Conservation (phyloP, 2,329 filamentous ascomycete genomes). For the Pseudogymnoascus sp. region DNA sequence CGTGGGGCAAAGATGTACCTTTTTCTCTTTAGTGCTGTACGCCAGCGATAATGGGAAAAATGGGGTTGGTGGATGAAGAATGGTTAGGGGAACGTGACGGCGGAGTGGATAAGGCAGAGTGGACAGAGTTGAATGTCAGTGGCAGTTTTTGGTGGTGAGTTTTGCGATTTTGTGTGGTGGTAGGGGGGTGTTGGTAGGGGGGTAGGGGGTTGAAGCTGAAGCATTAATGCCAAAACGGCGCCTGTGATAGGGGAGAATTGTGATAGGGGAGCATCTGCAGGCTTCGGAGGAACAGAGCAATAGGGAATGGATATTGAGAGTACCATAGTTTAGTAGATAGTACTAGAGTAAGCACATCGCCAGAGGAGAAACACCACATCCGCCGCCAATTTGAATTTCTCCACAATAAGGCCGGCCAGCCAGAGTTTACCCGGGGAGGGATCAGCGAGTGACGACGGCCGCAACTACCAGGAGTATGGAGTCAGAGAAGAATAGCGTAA, state of each 20-base stretch:
- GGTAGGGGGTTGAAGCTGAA: not conserved
- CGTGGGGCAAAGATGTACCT: not conserved
- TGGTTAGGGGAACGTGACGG: not conserved
- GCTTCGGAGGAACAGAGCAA: not conserved
- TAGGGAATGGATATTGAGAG: not conserved
- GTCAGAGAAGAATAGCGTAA: not conserved
- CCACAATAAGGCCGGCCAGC: slow-evolving; percentile 1
- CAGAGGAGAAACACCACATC: slow-evolving; percentile 6
- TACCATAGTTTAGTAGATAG: not conserved
- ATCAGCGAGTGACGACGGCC: not conserved
- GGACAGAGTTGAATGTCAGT: not conserved
- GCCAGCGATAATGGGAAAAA: not conserved
- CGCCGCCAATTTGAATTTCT: slow-evolving; percentile 7
- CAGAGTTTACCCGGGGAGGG: not conserved
- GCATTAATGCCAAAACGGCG: not conserved
- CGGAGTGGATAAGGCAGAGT: not conserved
- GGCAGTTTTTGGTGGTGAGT: not conserved
- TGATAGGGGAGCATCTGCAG: not conserved
- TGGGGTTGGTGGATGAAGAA: not conserved
- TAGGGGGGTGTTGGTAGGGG: not conserved
- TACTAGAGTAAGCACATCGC: not conserved
- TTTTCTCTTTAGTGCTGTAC: not conserved
- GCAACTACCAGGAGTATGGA: not conserved
- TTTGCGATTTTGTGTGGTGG: not conserved
- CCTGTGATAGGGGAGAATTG: not conserved